A percentile compares a stretch with the other conserved stretches of the same genome.
These are phyloP conservation scores for Hippophae rhamnoides DNA, from an alignment of 306 rosid genomes.

Conservation along the genomic window DNA sequence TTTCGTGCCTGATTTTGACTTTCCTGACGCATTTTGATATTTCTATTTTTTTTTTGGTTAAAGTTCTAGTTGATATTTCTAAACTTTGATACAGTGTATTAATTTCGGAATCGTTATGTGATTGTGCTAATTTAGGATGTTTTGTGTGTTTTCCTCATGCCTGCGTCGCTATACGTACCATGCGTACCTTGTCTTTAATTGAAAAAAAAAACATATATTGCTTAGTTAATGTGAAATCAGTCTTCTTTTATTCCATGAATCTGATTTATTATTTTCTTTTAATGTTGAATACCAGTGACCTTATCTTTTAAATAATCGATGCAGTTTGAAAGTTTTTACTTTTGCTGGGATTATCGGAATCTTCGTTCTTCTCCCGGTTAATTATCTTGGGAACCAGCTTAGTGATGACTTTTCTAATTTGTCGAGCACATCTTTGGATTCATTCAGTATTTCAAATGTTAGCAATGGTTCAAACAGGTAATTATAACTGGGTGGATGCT, in stretches of 20 bases:
- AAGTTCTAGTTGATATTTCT: too few relatives aligned
- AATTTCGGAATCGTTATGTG: too few relatives aligned
- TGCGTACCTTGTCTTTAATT: too few relatives aligned
- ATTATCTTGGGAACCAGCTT: conserved; percentile 63
- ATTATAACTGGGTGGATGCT: conserved; percentile 20
- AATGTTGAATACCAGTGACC: neutral
- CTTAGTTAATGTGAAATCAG: too few relatives aligned
- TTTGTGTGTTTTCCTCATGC: too few relatives aligned
- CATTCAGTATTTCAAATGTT: conserved; percentile 75
- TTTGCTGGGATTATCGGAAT: conserved; percentile 60
- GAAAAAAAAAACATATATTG: too few relatives aligned
- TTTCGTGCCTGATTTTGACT: neutral
- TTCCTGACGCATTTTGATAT: neutral
- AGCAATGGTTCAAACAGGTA: conserved; percentile 71
- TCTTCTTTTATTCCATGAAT: neutral
- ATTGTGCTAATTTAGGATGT: too few relatives aligned
- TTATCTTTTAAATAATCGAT: conserved; percentile 4
- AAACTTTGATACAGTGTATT: too few relatives aligned
- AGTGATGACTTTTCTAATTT: conserved; percentile 41
- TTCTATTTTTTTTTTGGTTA: too few relatives aligned
- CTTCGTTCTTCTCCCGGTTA: conserved; percentile 58
- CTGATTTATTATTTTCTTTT: neutral
- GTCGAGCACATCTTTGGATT: conserved; percentile 56
- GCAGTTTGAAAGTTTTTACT: conserved; percentile 57
- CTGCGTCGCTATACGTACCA: too few relatives aligned